Conservation (phyloP, 148 eudicot species). For the Drosera capensis region DNA sequence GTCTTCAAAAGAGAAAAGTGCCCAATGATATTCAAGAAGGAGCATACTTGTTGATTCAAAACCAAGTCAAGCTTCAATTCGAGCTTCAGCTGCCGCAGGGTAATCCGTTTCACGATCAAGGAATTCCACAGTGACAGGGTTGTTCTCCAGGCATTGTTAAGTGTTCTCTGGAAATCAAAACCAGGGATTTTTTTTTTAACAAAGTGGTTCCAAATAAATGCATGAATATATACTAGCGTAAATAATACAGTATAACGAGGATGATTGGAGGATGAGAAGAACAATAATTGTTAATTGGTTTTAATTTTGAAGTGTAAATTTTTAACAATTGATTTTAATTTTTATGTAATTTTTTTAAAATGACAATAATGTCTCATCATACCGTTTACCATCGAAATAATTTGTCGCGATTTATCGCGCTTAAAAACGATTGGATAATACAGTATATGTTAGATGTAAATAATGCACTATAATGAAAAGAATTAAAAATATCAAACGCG, state of each 20-base stretch:
- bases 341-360: too few relatives aligned
- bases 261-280: too few relatives aligned
- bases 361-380: too few relatives aligned
- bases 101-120: constrained; percentile 41
- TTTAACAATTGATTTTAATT: too few relatives aligned
- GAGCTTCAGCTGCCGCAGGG: constrained; percentile 41
- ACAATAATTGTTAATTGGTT: too few relatives aligned
- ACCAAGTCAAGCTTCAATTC: constrained; percentile 46
- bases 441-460: too few relatives aligned
- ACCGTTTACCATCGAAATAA: too few relatives aligned
- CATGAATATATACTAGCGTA: not conserved
- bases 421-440: too few relatives aligned
- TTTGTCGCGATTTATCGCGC: too few relatives aligned
- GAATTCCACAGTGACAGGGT: constrained; percentile 52
- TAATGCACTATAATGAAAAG: too few relatives aligned
- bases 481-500: too few relatives aligned
- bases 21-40: not conserved
- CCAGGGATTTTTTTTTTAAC: constrained; percentile 3
- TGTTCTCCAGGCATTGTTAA: constrained; percentile 59
- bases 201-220: not conserved
- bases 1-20: not conserved
- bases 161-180: constrained; percentile 39
- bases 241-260: not conserved
- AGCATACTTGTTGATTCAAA: constrained; percentile 52
- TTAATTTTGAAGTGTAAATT: too few relatives aligned